phyloP scores from a whole-genome alignment of 768 basidiomycete genomes.

The Macrolepiota dolichaula region DNA sequence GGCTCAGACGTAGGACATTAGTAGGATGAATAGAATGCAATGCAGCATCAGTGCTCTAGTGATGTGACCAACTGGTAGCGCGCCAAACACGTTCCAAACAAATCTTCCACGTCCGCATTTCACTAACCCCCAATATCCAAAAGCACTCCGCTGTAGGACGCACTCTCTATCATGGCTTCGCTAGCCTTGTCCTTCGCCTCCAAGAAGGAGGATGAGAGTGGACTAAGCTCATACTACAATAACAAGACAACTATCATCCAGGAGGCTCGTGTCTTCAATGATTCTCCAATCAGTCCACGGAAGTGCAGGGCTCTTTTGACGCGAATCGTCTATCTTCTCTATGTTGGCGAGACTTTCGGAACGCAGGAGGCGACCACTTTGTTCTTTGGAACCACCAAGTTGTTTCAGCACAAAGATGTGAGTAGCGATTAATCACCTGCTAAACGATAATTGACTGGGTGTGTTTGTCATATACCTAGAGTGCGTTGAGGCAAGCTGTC shows the following conservation, averaged over 20 bases:
- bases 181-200: conserved; percentile 74
- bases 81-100: conserved; percentile 36
- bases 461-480: conserved; percentile 41
- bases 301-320: conserved; percentile 97
- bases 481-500: conserved; percentile 94
- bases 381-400: conserved; percentile 98
- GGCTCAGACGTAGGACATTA: conserved; percentile 8
- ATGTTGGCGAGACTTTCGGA: conserved; percentile 91
- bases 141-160: conserved; percentile 12
- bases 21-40: conserved; percentile 3
- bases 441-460: background rate
- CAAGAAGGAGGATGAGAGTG: conserved; percentile 97
- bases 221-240: conserved; percentile 89
- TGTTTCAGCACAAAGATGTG: conserved; percentile 99
- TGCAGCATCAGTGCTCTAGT: background rate
- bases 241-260: conserved; percentile 99
- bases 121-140: conserved; percentile 13
- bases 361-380: conserved; percentile 96
- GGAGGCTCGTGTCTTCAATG: conserved; percentile 98
- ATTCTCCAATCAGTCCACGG: conserved; percentile 96
- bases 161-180: conserved; percentile 38
- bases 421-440: conserved; percentile 30
- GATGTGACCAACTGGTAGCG: conserved; percentile 11
- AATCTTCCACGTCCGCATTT: conserved; percentile 38
- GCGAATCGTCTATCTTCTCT: conserved; percentile 93